Percentiles rank a stretch among this genome's conserved stretches.
phyloP scores from a whole-genome alignment of 1,284 basidiomycete species.

The Erythrobasidium hasegawianum region DNA sequence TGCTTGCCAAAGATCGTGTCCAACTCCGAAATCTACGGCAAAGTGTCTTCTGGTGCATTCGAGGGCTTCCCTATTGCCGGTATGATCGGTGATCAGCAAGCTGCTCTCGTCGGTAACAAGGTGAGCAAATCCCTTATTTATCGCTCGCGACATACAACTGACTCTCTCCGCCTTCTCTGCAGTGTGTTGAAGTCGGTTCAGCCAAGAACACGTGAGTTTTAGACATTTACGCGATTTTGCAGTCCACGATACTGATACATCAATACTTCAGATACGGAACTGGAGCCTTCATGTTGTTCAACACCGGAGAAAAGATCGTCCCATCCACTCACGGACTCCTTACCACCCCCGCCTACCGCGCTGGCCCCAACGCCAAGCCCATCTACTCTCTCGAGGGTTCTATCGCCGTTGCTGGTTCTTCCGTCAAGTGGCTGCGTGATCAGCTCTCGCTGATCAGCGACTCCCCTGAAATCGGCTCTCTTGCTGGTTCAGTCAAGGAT shows the following conservation, averaged over 20 bases:
- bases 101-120: conserved; percentile 92
- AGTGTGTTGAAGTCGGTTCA: conserved; percentile 58
- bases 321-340: conserved; percentile 79
- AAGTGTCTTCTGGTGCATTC: conserved; percentile 60
- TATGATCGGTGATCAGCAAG: conserved; percentile 94
- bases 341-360: conserved; percentile 89
- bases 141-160: background rate
- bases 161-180: no score
- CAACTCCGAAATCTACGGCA: conserved; percentile 86
- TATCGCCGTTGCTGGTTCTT: conserved; percentile 90
- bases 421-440: conserved; percentile 93
- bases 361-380: conserved; percentile 71
- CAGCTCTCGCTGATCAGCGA: conserved; percentile 76
- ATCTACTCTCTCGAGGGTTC: conserved; percentile 92
- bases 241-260: no score
- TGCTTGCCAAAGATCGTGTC: conserved; percentile 85
- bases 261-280: conserved; percentile 58
- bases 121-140: conserved; percentile 25
- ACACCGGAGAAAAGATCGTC: conserved; percentile 82
- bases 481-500: conserved; percentile 71
- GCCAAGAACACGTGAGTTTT: conserved; percentile 72
- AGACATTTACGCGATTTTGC: no score
- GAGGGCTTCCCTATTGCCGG: conserved; percentile 81
- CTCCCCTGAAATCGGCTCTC: conserved; percentile 75
- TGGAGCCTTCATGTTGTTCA: conserved; percentile 90